Evolutionary conservation across 2,329 filamentous ascomycete genomes (phyloP), one percentile per base, ranked within the genome.

Genomic region (Teratosphaeriaceae sp.): DNA sequence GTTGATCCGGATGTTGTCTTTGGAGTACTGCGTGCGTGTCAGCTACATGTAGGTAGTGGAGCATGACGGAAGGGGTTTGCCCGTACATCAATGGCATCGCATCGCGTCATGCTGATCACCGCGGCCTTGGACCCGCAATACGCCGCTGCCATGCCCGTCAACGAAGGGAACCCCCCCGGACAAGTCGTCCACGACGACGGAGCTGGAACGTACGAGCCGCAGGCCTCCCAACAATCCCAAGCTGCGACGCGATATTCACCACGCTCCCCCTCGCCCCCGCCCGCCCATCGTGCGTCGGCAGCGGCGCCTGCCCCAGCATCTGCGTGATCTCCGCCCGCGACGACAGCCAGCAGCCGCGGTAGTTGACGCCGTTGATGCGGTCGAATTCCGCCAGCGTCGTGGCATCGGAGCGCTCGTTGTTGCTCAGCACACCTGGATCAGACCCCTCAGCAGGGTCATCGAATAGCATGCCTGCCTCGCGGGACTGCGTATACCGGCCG

Each of bases 51-150:
- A n/a, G n/a, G 16, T 18, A 7, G 15, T 18, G 15, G 12, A 9
- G 8, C 20, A 11, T 19, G 8, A 9, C 16, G 21, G 21, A 4
- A 15, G 4, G 2, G 2, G 21, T 19, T 16, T 15, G 13, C 2
- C 54, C 62, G 48, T 41, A 69, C 68, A 50, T 72, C 67, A 29
- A 72, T 67, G n/a, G 70, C 70, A 58, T 72, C 69, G 38, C 63
- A 65, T 45, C 63, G 68, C 3, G 71, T 73, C 58, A 73, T 57
- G 27, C 63, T 63, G 6, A 71, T 65, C 0, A 73, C 63, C 1
- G 69, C 71, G 3, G 69, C 67, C 42, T 73, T 73, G 4, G 64
- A 66, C 1, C 68, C 69, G 43, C 64, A 69, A 44, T 74, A 74
- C 2, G 66, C 65, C 1, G 68, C 68, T 71, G 6, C 21, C 23